Conservation (phyloP, 2,329 filamentous ascomycete species). For the Talaromyces piceae region DNA sequence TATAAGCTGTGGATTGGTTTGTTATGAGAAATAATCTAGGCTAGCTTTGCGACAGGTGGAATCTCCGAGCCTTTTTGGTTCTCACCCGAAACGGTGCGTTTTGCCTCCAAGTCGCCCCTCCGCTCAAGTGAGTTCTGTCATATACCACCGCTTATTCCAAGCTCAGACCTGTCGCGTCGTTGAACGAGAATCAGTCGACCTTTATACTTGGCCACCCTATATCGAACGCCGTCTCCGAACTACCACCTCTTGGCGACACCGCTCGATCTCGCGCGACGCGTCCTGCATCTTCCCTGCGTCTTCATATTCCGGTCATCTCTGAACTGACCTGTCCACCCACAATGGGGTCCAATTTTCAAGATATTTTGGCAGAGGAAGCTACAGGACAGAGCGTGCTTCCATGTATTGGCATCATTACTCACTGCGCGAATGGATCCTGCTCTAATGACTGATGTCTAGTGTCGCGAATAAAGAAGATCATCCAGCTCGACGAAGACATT, state of each 20-base stretch:
- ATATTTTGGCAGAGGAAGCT: conserved; percentile 3
- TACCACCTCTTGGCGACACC: background rate
- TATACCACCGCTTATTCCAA: too few species aligned
- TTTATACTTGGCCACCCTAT: background rate
- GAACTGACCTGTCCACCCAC: too few species aligned
- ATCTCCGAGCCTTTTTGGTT: too few species aligned
- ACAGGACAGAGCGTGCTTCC: conserved; percentile 11
- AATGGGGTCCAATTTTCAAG: conserved; percentile 5
- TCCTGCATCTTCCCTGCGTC: too few species aligned
- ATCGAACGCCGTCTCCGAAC: background rate
- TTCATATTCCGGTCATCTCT: background rate
- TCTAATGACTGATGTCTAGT: conserved; percentile 47
- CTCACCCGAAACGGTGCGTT: too few species aligned
- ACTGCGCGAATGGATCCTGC: background rate
- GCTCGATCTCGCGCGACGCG: background rate
- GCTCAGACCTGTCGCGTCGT: too few species aligned
- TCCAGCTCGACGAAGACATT: conserved; percentile 79
- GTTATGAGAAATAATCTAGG: too few species aligned
- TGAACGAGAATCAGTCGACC: background rate
- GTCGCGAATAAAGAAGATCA: conserved; percentile 91
- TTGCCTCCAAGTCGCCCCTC: too few species aligned
- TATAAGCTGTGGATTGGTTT: too few species aligned
- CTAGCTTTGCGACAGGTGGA: too few species aligned
- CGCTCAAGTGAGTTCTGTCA: too few species aligned
- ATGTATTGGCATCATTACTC: background rate